These are phyloP conservation scores for Stephania cephalantha DNA, from an alignment of 164 flowering plant species.

Conservation along the genomic window DNA sequence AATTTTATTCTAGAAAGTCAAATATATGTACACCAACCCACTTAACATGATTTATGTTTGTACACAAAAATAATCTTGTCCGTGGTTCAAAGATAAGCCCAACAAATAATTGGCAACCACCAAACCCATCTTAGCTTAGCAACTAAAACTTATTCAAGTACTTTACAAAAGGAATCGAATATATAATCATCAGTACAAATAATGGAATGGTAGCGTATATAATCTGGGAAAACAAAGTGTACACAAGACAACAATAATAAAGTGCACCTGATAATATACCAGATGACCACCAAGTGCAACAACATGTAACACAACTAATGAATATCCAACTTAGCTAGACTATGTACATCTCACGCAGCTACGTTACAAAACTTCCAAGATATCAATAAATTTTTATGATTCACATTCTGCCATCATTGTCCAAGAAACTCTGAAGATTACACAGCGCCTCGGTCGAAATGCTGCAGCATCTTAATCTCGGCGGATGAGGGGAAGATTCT, in stretches of 20 bases:
- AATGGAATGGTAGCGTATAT: not conserved
- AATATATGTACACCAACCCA: too few species aligned
- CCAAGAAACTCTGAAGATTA: constrained; percentile 50
- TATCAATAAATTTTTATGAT: not conserved
- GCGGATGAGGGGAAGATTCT: constrained; percentile 27
- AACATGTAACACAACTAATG: not conserved
- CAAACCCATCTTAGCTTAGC: too few species aligned
- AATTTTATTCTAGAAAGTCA: too few species aligned
- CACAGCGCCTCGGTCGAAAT: constrained; percentile 60
- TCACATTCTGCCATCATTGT: constrained; percentile 18
- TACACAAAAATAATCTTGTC: too few species aligned
- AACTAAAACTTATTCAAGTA: too few species aligned
- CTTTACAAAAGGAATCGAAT: too few species aligned
- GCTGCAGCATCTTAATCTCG: constrained; percentile 45
- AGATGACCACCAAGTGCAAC: not conserved
- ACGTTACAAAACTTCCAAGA: not conserved
- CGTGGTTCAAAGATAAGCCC: too few species aligned
- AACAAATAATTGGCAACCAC: too few species aligned
- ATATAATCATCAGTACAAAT: not conserved
- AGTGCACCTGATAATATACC: not conserved
- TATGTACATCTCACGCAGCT: not conserved
- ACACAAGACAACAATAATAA: not conserved
- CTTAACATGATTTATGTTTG: too few species aligned
- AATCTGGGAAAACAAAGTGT: not conserved
- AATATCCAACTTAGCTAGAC: not conserved